Evolutionary conservation across 441 rosid genomes (phyloP), one percentile per base, ranked within the genome.

Genomic region (Jatropha podagrica): DNA sequence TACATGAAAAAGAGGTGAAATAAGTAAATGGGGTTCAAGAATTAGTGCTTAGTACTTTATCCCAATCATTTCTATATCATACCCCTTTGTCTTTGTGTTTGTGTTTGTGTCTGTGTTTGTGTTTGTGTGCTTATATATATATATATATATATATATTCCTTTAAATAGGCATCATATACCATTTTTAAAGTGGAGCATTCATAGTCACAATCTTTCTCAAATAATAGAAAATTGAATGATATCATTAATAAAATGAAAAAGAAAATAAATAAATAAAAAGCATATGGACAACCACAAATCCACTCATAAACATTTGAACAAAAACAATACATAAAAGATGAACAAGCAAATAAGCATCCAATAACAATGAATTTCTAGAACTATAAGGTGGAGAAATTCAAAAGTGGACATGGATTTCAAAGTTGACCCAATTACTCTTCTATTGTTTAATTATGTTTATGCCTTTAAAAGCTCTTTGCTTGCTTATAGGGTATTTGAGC

Each of bases 21-120:
- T 60, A 44, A 37, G 12, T 23, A 15, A 66, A 68, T 8, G 4
- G 23, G 64, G 46, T 59, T 64, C 10, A 55, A 49, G 73, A 56
- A 77, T 26, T 60, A 41, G 82, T 78, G 80, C 75, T 63, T 46
- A 49, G 32, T 71, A 68, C 80, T 78, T 79, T 72, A 73, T 75
- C 73, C 83, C 83, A 86, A 88, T 86, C 85, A 86, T 88, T 84
- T 77, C 81, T 79, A 58, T 67, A 86, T 86, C n/a, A 84, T 85
- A 73, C 75, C 32, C 32, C 32, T 32, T 32, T 32, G 32, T 32
- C 41, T 77, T 48, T 48, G 51, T 48, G 51, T 48, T 11, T 48
- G 2, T 74, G 48, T 12, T n/a, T n/a, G n/a, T n/a, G n/a, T n/a
- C n/a, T 48, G 51, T 48, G 51, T 77, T 48, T 48, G 51, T 48